A percentile compares a stretch with the other conserved stretches of the same genome.
Conservation (phyloP, 164 flowering plant genomes). For the Paratinospora sagittata region DNA sequence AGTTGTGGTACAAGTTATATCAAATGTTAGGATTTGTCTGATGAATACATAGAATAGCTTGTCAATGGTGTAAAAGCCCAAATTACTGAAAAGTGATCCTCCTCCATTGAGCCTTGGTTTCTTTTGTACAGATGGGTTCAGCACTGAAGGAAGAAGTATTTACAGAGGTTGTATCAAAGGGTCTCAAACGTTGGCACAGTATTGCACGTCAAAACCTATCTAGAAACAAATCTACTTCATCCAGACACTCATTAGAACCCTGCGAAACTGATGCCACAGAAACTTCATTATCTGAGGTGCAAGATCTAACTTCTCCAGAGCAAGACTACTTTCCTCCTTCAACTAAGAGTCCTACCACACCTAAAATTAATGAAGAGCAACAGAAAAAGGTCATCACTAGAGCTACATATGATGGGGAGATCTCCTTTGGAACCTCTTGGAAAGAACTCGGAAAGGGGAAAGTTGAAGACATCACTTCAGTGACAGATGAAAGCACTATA, state of each 20-base stretch:
- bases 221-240: conserved; percentile 16
- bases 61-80: neutral
- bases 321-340: conserved; percentile 10
- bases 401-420: conserved; percentile 35
- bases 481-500: conserved; percentile 5
- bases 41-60: neutral
- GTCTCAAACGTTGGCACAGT: conserved; percentile 49
- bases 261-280: conserved; percentile 8
- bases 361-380: conserved; percentile 15
- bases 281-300: conserved; percentile 16
- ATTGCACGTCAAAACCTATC: conserved; percentile 24
- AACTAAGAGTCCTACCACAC: conserved; percentile 3
- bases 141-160: conserved; percentile 46
- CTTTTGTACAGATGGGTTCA: conserved; percentile 61
- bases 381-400: conserved; percentile 14
- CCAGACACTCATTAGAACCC: conserved; percentile 12
- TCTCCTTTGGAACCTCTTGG: conserved; percentile 37
- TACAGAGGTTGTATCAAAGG: conserved; percentile 39
- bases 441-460: conserved; percentile 17
- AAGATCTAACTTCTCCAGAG: conserved; percentile 2
- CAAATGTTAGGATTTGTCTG: neutral
- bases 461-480: conserved; percentile 4
- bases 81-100: neutral
- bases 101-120: neutral
- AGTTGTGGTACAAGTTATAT: neutral